Conservation (phyloP, 2,329 filamentous ascomycete species). For the Tolypocladium pustulatum region DNA sequence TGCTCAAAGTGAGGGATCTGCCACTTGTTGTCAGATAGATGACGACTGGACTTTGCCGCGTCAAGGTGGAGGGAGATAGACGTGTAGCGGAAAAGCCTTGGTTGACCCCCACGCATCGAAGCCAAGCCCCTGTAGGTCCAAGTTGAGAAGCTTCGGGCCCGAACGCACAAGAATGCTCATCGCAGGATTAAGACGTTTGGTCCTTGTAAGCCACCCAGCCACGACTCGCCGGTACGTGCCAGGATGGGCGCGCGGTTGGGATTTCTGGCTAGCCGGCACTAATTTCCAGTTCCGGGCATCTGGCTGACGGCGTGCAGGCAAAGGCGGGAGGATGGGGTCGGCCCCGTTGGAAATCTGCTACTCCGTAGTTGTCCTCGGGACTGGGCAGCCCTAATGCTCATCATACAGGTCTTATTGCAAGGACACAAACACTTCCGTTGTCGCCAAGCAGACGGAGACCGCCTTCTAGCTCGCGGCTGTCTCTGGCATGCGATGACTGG, state of each 20-base stretch:
- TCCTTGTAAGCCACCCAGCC: not conserved
- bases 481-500: not conserved
- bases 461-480: not conserved
- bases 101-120: too few relatives aligned
- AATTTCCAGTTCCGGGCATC: not conserved
- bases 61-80: not conserved
- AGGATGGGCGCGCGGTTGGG: not conserved
- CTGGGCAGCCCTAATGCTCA: not conserved
- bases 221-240: not conserved
- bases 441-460: not conserved
- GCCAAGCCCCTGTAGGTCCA: not conserved
- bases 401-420: not conserved
- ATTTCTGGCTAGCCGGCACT: not conserved
- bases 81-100: not conserved
- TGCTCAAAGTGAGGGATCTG: not conserved
- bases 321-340: not conserved
- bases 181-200: not conserved
- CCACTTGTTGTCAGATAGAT: not conserved
- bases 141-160: not conserved
- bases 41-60: not conserved
- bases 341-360: not conserved
- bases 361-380: not conserved
- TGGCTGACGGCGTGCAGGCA: not conserved
- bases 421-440: not conserved
- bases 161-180: not conserved